Percentiles rank a stretch among this genome's conserved stretches.
phyloP scores from a whole-genome alignment of 768 basidiomycete species.

The Termitomyces sp. region DNA sequence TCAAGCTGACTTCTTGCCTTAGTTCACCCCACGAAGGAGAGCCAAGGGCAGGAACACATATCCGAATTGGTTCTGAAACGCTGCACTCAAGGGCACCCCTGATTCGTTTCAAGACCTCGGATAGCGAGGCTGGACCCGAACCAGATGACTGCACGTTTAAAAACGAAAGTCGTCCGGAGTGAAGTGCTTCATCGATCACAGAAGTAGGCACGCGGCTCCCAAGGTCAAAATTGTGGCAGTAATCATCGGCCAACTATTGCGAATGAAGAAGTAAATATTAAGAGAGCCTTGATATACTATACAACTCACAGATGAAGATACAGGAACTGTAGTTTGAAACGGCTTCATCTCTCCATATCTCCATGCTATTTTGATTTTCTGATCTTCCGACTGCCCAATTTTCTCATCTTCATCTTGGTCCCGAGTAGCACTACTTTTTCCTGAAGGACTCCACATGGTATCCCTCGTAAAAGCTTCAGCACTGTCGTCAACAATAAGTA shows the following conservation, averaged over 20 bases:
- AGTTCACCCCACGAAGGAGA: slow-evolving; percentile 68
- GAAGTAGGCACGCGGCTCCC: slow-evolving; percentile 51
- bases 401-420: slow-evolving; percentile 21
- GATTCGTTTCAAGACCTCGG: slow-evolving; percentile 20
- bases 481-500: slow-evolving; percentile 60
- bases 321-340: slow-evolving; percentile 78
- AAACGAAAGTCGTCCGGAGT: slow-evolving; percentile 31
- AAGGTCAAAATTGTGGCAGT: slow-evolving; percentile 70
- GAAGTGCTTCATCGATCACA: slow-evolving; percentile 37
- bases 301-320: slow-evolving; percentile 37
- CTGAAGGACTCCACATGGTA: slow-evolving; percentile 76
- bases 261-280: neutral
- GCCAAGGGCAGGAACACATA: slow-evolving; percentile 60
- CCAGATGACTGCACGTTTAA: slow-evolving; percentile 2
- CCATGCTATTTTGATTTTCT: slow-evolving; percentile 94
- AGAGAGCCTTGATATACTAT: slow-evolving; percentile 10
- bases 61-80: slow-evolving; percentile 33
- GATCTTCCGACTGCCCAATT: slow-evolving; percentile 32
- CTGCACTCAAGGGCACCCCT: slow-evolving; percentile 20
- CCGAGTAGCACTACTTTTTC: slow-evolving; percentile 9
- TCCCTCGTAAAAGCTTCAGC: slow-evolving; percentile 54
- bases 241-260: slow-evolving; percentile 48
- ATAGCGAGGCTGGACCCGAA: slow-evolving; percentile 10
- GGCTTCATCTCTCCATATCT: slow-evolving; percentile 91
- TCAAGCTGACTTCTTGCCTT: slow-evolving; percentile 39